phyloP scores from a whole-genome alignment of 1,284 basidiomycete species.

The Marasmius sp. region DNA sequence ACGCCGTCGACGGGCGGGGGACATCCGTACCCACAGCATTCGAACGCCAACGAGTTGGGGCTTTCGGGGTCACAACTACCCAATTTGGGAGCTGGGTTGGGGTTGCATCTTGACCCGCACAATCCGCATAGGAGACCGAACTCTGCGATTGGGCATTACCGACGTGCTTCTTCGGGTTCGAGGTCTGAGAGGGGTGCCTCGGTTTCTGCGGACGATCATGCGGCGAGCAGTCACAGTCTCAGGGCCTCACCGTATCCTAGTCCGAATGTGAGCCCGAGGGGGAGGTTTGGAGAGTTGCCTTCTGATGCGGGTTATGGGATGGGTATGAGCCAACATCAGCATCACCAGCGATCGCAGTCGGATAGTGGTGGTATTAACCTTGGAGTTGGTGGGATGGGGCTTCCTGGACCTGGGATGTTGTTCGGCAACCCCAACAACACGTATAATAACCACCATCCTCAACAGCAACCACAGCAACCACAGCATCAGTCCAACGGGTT shows the following conservation, averaged over 20 bases:
- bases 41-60: background rate
- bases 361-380: background rate
- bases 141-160: background rate
- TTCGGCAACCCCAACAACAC: background rate
- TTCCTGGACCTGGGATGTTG: background rate
- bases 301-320: background rate
- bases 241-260: constrained; percentile 42
- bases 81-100: constrained; percentile 13
- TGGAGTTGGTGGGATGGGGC: background rate
- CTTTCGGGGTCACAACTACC: constrained; percentile 9
- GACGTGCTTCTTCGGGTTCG: constrained; percentile 1
- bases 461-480: too few species aligned
- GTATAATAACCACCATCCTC: too few species aligned
- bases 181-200: background rate
- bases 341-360: constrained; percentile 7
- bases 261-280: constrained; percentile 33
- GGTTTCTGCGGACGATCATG: background rate
- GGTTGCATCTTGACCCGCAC: background rate
- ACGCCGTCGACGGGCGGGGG: constrained; percentile 3
- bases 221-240: constrained; percentile 29
- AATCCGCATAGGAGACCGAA: background rate
- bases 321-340: background rate
- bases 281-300: constrained; percentile 14
- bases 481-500: too few species aligned
- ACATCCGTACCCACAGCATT: background rate